These are phyloP conservation scores for Celoporthe dispersa DNA, from an alignment of 2,329 filamentous ascomycete genomes.

Conservation along the genomic window DNA sequence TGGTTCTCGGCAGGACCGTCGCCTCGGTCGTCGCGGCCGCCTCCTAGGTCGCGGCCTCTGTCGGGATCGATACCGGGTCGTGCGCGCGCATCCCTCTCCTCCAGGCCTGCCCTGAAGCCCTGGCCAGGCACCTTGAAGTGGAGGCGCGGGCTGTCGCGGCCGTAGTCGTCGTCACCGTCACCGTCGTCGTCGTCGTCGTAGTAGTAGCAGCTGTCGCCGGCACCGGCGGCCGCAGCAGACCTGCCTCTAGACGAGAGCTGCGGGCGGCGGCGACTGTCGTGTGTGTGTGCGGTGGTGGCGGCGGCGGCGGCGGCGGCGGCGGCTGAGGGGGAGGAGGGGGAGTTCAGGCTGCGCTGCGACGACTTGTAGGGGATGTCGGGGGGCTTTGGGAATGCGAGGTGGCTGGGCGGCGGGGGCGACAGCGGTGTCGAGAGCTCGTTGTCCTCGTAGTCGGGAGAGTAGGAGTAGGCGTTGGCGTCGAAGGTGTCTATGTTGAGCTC, in stretches of 20 bases:
- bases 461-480: slow-evolving; percentile 13
- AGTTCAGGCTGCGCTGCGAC: slow-evolving; percentile 23
- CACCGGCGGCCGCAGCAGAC: neutral
- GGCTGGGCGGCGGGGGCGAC: slow-evolving; percentile 21
- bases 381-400: slow-evolving; percentile 15
- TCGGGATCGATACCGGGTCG: slow-evolving; percentile 16
- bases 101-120: slow-evolving; percentile 15
- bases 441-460: slow-evolving; percentile 13
- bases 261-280: slow-evolving; percentile 33
- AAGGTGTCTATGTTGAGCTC: slow-evolving; percentile 44
- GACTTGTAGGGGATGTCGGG: slow-evolving; percentile 28
- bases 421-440: slow-evolving; percentile 25
- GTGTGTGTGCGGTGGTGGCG: slow-evolving; percentile 8
- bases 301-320: slow-evolving; percentile 22
- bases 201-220: neutral
- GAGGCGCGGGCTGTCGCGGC: slow-evolving; percentile 28
- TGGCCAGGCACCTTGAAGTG: slow-evolving; percentile 18
- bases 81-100: slow-evolving; percentile 26
- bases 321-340: slow-evolving; percentile 32
- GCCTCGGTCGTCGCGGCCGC: slow-evolving; percentile 29
- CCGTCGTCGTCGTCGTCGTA: neutral
- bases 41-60: slow-evolving; percentile 17
- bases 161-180: slow-evolving; percentile 35
- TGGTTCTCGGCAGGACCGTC: slow-evolving; percentile 33
- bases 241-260: slow-evolving; percentile 36